These are phyloP conservation scores for Ogataea haglerorum DNA, from an alignment of 805 yeast species.

Conservation along the genomic window DNA sequence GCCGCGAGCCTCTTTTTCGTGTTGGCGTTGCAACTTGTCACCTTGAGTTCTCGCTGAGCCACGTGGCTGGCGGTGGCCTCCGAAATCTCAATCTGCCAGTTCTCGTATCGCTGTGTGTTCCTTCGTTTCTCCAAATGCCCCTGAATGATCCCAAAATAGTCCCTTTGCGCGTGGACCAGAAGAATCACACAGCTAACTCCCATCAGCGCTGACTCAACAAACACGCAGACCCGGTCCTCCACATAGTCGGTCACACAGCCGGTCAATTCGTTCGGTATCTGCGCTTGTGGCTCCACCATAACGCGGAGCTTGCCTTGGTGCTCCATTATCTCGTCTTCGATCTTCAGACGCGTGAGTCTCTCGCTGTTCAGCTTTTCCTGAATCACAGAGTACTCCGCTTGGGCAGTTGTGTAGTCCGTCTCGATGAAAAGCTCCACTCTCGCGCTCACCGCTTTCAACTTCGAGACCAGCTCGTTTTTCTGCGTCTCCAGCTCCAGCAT, in stretches of 20 bases:
- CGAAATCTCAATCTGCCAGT: slow-evolving; percentile 6
- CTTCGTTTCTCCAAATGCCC: slow-evolving; percentile 4
- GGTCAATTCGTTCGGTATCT: not conserved
- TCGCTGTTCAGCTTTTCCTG: slow-evolving; percentile 13
- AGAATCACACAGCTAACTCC: slow-evolving; percentile 13
- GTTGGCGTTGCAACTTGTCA: not conserved
- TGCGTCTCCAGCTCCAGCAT: slow-evolving; percentile 12
- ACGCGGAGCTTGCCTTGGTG: slow-evolving; percentile 19
- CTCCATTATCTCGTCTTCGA: slow-evolving; percentile 24
- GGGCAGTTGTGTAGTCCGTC: not conserved
- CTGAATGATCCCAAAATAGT: not conserved
- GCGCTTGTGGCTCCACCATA: slow-evolving; percentile 1
- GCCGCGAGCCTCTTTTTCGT: slow-evolving; percentile 1
- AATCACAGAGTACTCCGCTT: slow-evolving; percentile 1
- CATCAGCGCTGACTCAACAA: slow-evolving; percentile 10
- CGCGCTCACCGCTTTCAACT: slow-evolving; percentile 5
- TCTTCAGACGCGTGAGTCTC: slow-evolving; percentile 19
- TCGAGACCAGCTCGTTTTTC: slow-evolving; percentile 8
- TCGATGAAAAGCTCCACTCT: slow-evolving; percentile 10
- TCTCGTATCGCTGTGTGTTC: not conserved
- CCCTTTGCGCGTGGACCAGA: not conserved
- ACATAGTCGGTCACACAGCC: not conserved
- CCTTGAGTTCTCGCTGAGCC: not conserved
- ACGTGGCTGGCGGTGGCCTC: not conserved
- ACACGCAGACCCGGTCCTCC: slow-evolving; percentile 10